These are phyloP conservation scores for Jaminaea rosea DNA, from an alignment of 1,284 basidiomycete species.

Conservation along the genomic window DNA sequence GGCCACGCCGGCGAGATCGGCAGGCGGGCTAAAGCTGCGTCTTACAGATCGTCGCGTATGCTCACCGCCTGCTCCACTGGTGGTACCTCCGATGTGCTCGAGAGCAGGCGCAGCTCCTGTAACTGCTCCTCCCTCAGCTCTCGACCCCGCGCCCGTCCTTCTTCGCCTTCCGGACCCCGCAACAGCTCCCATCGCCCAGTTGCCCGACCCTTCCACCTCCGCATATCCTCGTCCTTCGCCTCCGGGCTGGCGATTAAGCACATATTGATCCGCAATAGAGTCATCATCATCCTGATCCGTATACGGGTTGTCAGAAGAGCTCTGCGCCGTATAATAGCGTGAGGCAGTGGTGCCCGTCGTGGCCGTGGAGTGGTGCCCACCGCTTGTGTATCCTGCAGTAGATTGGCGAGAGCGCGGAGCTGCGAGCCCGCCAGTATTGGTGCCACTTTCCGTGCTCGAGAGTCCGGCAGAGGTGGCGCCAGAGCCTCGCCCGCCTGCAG, in stretches of 20 bases:
- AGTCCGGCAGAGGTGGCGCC: background rate
- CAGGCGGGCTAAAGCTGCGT: background rate
- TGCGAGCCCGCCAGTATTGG: background rate
- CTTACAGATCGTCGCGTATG: background rate
- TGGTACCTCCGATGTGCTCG: background rate
- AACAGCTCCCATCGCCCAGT: no score
- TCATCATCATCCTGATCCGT: background rate
- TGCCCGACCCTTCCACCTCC: background rate
- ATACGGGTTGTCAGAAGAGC: background rate
- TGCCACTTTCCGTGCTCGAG: background rate
- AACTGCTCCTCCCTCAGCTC: no score
- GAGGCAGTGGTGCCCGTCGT: background rate
- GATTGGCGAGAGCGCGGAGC: background rate
- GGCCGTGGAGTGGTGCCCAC: background rate
- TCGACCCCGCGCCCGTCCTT: no score
- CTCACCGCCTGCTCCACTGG: background rate
- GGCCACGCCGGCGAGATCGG: background rate
- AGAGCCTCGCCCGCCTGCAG: background rate
- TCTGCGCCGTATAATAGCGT: background rate
- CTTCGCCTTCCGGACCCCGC: no score
- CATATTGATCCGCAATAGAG: background rate
- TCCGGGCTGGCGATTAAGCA: background rate
- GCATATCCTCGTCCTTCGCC: background rate
- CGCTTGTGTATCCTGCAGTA: background rate
- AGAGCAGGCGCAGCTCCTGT: no score